These are phyloP conservation scores for Spiraea crenata DNA, from an alignment of 331 rosid genomes.

Conservation along the genomic window DNA sequence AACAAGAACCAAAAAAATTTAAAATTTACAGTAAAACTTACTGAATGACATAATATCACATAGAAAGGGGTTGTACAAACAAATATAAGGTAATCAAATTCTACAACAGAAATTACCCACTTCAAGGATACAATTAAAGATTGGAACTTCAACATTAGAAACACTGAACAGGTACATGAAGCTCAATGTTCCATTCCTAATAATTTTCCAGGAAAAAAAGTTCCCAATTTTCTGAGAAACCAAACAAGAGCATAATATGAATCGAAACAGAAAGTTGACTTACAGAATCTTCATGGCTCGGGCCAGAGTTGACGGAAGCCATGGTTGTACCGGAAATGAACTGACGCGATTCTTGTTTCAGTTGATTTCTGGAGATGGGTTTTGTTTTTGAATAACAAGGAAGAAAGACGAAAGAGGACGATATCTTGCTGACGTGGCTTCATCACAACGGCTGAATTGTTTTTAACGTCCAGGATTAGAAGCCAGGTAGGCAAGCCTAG, in stretches of 20 bases:
- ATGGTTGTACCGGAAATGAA: conserved; percentile 16
- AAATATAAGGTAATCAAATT: not conserved
- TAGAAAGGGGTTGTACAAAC: not conserved
- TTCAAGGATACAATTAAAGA: not conserved
- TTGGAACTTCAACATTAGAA: not conserved
- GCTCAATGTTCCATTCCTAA: not conserved
- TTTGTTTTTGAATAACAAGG: too few species aligned
- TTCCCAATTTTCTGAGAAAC: not conserved
- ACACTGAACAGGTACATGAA: not conserved
- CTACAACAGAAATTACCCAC: not conserved
- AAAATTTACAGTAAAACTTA: not conserved
- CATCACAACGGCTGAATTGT: too few species aligned
- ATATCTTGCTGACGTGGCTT: too few species aligned
- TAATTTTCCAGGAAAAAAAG: not conserved
- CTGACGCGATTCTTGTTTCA: too few species aligned
- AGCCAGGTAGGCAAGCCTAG: too few species aligned
- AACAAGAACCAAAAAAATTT: not conserved
- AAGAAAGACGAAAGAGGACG: too few species aligned
- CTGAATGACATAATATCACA: not conserved
- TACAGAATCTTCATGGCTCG: conserved; percentile 30
- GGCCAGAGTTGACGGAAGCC: conserved; percentile 24
- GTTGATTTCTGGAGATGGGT: too few species aligned
- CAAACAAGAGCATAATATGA: not conserved
- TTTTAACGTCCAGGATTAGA: too few species aligned
- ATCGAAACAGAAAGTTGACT: not conserved